Percentiles rank a stretch among this genome's conserved stretches.
These are phyloP conservation scores for Sugiyamaella castrensis DNA, from an alignment of 1,139 yeast genomes.

Conservation along the genomic window DNA sequence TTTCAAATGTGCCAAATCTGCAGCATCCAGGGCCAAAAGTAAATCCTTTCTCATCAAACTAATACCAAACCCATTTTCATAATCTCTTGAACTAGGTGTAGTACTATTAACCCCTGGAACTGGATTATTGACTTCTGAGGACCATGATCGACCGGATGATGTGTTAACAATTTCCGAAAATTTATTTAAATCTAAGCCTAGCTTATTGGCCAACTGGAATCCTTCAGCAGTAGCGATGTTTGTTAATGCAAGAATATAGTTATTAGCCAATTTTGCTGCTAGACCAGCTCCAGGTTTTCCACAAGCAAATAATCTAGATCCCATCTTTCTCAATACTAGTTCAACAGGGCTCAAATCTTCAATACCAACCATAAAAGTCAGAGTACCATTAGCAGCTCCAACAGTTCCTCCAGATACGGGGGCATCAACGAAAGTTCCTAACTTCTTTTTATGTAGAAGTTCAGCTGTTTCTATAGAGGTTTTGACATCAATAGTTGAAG, in stretches of 20 bases:
- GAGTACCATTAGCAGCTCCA: conserved; percentile 56
- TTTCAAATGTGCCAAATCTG: conserved; percentile 32
- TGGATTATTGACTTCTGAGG: conserved; percentile 59
- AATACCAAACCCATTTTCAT: conserved; percentile 54
- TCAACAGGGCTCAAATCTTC: conserved; percentile 20
- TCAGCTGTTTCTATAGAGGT: conserved; percentile 44
- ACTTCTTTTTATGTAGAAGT: conserved; percentile 19
- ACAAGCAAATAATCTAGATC: conserved; percentile 52
- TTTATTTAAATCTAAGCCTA: conserved; percentile 49
- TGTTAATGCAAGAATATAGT: conserved; percentile 55
- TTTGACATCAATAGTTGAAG: conserved; percentile 55
- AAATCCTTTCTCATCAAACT: conserved; percentile 56
- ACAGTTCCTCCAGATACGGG: conserved; percentile 64
- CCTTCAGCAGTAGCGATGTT: conserved; percentile 62
- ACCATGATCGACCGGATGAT: conserved; percentile 63
- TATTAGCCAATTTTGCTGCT: conserved; percentile 59
- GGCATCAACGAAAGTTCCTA: conserved; percentile 49
- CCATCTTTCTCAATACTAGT: conserved; percentile 46
- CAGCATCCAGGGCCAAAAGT: conserved; percentile 53
- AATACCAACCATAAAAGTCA: conserved; percentile 56
- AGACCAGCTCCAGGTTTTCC: conserved; percentile 58
- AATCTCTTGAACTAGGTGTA: conserved; percentile 49
- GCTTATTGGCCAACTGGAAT: conserved; percentile 54
- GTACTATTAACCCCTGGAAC: conserved; percentile 51
- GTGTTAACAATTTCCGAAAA: conserved; percentile 55